Evolutionary conservation across 1,284 basidiomycete species (phyloP), one percentile per base, ranked within the genome.

Genomic region (Pseudozyma pruni): DNA sequence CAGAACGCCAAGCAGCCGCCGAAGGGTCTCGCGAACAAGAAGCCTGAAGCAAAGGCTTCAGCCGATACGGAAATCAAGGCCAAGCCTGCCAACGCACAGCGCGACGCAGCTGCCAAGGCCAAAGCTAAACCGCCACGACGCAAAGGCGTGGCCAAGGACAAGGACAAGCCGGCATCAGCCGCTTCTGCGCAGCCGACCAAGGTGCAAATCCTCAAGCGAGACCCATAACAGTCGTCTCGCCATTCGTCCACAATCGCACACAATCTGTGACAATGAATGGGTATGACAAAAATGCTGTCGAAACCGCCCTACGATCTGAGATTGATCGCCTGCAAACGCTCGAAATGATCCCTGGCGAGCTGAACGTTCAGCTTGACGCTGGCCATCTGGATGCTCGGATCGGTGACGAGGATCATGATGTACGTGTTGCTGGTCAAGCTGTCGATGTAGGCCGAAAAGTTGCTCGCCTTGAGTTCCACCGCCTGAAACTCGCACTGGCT

Each of bases 391-490:
- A 95, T 90, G 77, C 89, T 88, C 0, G 91, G 91, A 81, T 96
- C 90, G 61, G 92, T 90, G 10, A 92, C 89, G 32, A 98, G 87
- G 58, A 95, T 88, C 78, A 98, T 86, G 55, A 98, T 90, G 77
- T 94, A 98, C 0, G 95, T 98, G 83, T 95, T 97, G 75, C 88
- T 87, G 13, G 95, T 98, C 84, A 98, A 87, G 74, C 92, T 90
- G 76, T 97, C 94, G 42, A 98, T 87, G n/a, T 96, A 92, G 2
- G 94, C 92, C 0, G 91, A 91, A 78, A 92, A 94, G 32, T 60
- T 64, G 16, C 62, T 62, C 4, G 79, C 75, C n/a, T 76, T 80
- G 35, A 83, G 73, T 35, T 84, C 75, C 17, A 83, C 62, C 10
- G 77, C 78, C 52, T 83, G 77, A 33, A 82, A 81, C 37, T 70